Percentiles rank a stretch among this genome's conserved stretches.
These are phyloP conservation scores for Sporothrix curviconia DNA, from an alignment of 2,329 filamentous ascomycete genomes.

Conservation along the genomic window DNA sequence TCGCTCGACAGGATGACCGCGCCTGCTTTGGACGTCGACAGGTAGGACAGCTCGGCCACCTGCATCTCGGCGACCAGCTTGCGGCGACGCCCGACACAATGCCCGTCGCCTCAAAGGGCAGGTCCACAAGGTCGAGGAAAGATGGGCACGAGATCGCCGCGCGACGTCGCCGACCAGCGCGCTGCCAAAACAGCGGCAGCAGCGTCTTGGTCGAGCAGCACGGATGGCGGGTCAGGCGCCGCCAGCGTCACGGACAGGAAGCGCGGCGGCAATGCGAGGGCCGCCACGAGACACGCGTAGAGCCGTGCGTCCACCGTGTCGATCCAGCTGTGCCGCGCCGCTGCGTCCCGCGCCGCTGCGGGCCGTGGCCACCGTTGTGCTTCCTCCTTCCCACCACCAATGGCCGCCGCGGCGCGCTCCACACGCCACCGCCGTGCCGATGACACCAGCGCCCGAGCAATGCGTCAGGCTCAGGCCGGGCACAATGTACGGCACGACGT, in stretches of 20 bases:
- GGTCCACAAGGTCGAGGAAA: slow-evolving; percentile 73
- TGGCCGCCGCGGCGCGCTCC: too few species aligned
- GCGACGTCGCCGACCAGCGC: slow-evolving; percentile 69
- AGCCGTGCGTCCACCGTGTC: slow-evolving; percentile 57
- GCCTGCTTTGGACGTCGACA: slow-evolving; percentile 81
- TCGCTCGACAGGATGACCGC: slow-evolving; percentile 78
- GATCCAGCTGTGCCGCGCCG: slow-evolving; percentile 38
- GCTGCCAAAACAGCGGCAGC: slow-evolving; percentile 59
- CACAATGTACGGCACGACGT: slow-evolving; percentile 67
- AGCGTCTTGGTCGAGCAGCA: slow-evolving; percentile 66
- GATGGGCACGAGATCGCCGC: slow-evolving; percentile 72
- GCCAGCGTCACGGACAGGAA: slow-evolving; percentile 72
- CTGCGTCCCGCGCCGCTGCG: slow-evolving; percentile 14
- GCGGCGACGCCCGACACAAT: slow-evolving; percentile 90
- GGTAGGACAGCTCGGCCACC: slow-evolving; percentile 75
- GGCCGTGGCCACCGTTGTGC: slow-evolving; percentile 6
- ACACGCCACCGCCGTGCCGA: slow-evolving; percentile 28
- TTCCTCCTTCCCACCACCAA: slow-evolving; percentile 27
- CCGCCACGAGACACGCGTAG: slow-evolving; percentile 56
- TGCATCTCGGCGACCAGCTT: slow-evolving; percentile 68
- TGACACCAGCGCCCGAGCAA: slow-evolving; percentile 61
- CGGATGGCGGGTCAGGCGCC: slow-evolving; percentile 64
- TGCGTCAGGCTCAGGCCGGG: slow-evolving; percentile 66
- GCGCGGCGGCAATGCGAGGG: slow-evolving; percentile 49
- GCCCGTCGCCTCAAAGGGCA: slow-evolving; percentile 83